phyloP scores from a whole-genome alignment of 805 yeast species.

The Ogataea thermomethanolica region DNA sequence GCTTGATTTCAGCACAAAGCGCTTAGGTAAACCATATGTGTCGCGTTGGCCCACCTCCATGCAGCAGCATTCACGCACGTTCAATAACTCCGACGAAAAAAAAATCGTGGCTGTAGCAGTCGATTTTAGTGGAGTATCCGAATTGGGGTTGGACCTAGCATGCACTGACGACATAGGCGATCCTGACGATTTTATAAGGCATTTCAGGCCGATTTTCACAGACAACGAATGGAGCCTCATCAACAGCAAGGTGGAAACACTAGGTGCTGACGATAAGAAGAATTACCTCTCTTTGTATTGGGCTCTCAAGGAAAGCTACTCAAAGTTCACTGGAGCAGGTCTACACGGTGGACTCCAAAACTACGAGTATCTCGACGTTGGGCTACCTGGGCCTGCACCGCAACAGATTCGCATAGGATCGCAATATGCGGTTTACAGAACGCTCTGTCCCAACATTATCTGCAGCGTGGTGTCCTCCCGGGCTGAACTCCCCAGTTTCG shows the following conservation, averaged over 20 bases:
- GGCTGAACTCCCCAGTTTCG: not conserved
- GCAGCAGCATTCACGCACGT: conserved; percentile 33
- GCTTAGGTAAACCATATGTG: conserved; percentile 57
- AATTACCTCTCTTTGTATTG: conserved; percentile 53
- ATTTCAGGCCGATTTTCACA: conserved; percentile 30
- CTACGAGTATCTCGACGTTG: conserved; percentile 22
- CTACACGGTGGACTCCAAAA: conserved; percentile 30
- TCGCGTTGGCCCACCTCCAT: too few relatives aligned
- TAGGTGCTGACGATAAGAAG: conserved; percentile 12
- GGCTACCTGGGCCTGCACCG: conserved; percentile 1
- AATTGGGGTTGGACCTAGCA: conserved; percentile 49
- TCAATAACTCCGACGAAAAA: conserved; percentile 60
- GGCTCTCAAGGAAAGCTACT: conserved; percentile 78
- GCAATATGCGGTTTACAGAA: not conserved
- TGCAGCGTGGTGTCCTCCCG: conserved; percentile 3
- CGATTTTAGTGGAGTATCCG: conserved; percentile 23
- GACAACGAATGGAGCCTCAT: conserved; percentile 30
- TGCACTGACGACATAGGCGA: conserved; percentile 29
- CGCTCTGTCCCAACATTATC: conserved; percentile 4
- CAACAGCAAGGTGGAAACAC: conserved; percentile 4
- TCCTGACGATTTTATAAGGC: conserved; percentile 29
- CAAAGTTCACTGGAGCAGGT: conserved; percentile 66
- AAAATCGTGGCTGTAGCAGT: conserved; percentile 46
- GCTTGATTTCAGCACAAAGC: conserved; percentile 32
- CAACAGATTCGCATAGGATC: not conserved